Base-by-base conservation (phyloP, 1,284 basidiomycete genomes). In the Sphagnurus paluster region DNA sequence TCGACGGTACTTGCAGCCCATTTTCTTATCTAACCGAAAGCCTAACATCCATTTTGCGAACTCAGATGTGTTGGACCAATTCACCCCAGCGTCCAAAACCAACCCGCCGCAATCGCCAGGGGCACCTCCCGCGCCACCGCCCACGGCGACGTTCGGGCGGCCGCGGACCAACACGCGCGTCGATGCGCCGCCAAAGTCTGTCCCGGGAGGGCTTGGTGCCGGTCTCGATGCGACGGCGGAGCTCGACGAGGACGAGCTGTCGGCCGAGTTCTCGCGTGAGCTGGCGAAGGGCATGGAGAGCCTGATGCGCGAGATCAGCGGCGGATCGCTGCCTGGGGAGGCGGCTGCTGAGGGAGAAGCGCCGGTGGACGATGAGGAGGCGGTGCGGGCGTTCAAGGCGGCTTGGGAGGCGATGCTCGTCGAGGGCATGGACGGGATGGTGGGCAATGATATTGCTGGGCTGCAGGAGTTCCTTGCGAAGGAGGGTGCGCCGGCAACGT, bases 211-310 rank as follows among this genome's bases (percentile, higher is more conserved):
- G 0, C 54, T 47, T 6, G 50, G 42, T 7, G 37, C 28, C n/a
- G 48, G 40, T 7, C 55, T 66, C 4, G 60, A 56, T 58, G 56
- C 54, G 5, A 58, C 62, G n/a, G 47, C 48, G 6, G 64, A 59
- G 39, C 56, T 56, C n/a, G 65, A 69, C 30, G 72, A 72, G 45
- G 64, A 67, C 30, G 65, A 62, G n/a, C 54, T 75, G 4, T 63
- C 68, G 54, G 74, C 44, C 62, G 84, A 68, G 42, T 91, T 93
- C 59, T 81, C 87, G 33, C 74, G 77, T 32, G 84, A 90, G 60
- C 74, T 97, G 35, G 82, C 85, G 5, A 75, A 79, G 59, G 87
- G 82, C 24, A 96, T 98, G 93, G 90, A 93, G 62, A 72, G 72
- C n/a, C 75, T 97, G 36, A 82, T 97, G 74, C 75, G 76, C 16